phyloP scores from a whole-genome alignment of 805 yeast genomes.

The Geotrichum ghanense region DNA sequence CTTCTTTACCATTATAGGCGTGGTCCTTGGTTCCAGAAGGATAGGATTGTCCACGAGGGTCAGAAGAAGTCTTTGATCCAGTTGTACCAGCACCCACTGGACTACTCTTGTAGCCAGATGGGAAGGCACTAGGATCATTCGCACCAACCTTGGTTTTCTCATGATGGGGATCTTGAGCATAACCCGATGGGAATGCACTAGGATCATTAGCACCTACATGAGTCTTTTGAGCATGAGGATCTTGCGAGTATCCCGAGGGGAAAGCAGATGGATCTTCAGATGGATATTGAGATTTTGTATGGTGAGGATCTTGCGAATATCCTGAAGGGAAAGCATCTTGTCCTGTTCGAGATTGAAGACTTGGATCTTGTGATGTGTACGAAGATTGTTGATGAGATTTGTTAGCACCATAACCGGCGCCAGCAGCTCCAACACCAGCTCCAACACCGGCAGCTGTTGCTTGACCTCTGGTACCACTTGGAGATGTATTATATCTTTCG shows the following conservation, averaged over 20 bases:
- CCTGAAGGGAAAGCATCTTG: background rate
- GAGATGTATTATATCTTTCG: no score
- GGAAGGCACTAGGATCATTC: background rate
- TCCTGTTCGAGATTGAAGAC: background rate
- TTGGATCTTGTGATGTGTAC: background rate
- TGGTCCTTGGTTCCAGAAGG: background rate
- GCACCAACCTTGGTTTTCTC: background rate
- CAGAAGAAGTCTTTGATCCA: background rate
- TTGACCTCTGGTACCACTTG: no score
- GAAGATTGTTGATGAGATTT: background rate
- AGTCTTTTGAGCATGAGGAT: no score
- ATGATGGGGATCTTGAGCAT: no score
- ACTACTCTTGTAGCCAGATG: background rate
- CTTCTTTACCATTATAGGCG: no score
- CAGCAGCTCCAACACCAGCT: constrained; percentile 1
- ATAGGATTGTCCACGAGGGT: background rate
- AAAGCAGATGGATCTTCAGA: no score
- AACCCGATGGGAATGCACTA: no score
- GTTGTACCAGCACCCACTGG: background rate
- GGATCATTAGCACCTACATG: no score
- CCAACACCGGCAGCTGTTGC: background rate
- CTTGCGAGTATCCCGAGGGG: no score
- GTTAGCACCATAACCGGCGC: background rate
- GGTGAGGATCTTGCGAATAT: background rate
- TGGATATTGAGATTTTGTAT: no score